These are phyloP conservation scores for Barnettozyma pratensis DNA, from an alignment of 805 yeast species.

Conservation along the genomic window DNA sequence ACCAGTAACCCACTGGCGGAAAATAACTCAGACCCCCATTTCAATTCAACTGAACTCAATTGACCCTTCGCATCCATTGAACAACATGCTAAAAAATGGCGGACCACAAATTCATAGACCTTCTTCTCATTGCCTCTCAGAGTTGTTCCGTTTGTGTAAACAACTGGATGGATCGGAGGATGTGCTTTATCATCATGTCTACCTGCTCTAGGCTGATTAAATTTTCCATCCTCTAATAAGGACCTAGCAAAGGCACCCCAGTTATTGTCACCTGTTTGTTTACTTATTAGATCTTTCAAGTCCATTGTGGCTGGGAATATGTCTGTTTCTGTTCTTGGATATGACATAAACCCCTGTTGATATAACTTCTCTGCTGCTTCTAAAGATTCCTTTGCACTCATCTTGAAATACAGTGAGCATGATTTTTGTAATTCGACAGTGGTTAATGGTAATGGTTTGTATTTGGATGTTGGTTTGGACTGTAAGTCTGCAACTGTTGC, in stretches of 20 bases:
- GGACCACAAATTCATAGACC: constrained; percentile 80
- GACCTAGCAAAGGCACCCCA: constrained; percentile 73
- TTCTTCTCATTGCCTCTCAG: constrained; percentile 46
- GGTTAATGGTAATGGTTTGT: constrained; percentile 85
- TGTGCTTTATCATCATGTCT: constrained; percentile 90
- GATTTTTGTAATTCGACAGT: constrained; percentile 90
- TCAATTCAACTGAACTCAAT: constrained; percentile 51
- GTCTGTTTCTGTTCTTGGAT: constrained; percentile 98
- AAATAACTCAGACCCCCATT: constrained; percentile 79
- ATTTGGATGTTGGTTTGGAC: constrained; percentile 64
- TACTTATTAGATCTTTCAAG: constrained; percentile 50
- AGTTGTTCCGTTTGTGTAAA: constrained; percentile 31
- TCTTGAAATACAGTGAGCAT: constrained; percentile 67
- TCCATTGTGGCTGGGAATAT: constrained; percentile 76
- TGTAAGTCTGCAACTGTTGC: constrained; percentile 49
- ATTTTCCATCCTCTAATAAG: constrained; percentile 38
- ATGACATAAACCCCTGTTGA: constrained; percentile 80
- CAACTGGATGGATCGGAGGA: constrained; percentile 95
- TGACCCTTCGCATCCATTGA: constrained; percentile 86
- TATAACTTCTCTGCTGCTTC: constrained; percentile 80
- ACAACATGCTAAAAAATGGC: constrained; percentile 88
- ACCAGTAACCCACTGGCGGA: constrained; percentile 72
- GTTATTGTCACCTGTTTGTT: constrained; percentile 45
- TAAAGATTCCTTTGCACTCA: constrained; percentile 77
- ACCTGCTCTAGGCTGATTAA: constrained; percentile 72